phyloP scores from a whole-genome alignment of 306 rosid species.

The Ziziphus jujuba region DNA sequence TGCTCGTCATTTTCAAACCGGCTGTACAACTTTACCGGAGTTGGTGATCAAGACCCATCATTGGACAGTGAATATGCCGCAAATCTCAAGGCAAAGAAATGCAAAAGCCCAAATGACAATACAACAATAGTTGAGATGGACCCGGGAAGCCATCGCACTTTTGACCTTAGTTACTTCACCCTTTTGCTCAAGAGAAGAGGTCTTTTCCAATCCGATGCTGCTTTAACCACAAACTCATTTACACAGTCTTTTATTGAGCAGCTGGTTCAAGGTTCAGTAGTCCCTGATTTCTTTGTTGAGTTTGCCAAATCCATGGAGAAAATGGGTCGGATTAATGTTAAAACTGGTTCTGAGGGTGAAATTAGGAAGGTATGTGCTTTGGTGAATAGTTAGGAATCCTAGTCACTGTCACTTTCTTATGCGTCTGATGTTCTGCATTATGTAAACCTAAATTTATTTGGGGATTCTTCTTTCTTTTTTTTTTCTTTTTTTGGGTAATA shows the following conservation, averaged over 20 bases:
- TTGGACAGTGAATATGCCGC: conserved; percentile 72
- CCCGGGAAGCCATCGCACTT: conserved; percentile 83
- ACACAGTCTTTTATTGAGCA: conserved; percentile 45
- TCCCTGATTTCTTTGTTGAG: conserved; percentile 50
- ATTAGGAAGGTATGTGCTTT: conserved; percentile 77
- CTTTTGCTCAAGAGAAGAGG: conserved; percentile 70
- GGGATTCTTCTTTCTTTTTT: no score
- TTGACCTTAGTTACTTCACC: conserved; percentile 69
- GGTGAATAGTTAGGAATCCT: conserved; percentile 46
- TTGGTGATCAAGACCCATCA: conserved; percentile 76
- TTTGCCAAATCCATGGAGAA: conserved; percentile 72
- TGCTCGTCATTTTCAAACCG: conserved; percentile 65
- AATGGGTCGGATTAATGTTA: conserved; percentile 64
- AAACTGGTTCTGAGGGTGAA: conserved; percentile 78
- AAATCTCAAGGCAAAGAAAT: conserved; percentile 72
- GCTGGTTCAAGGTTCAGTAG: conserved; percentile 54
- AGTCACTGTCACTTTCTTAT: background rate
- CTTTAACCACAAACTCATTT: conserved; percentile 49
- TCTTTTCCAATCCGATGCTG: conserved; percentile 73
- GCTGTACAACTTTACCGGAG: conserved; percentile 72
- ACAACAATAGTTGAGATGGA: conserved; percentile 74
- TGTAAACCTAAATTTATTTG: no score
- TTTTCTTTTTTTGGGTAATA: no score
- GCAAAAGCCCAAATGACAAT: conserved; percentile 53
- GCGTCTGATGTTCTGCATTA: background rate